Conservation (phyloP, 2,329 filamentous ascomycete genomes). For the Sporothrix mexicana region DNA sequence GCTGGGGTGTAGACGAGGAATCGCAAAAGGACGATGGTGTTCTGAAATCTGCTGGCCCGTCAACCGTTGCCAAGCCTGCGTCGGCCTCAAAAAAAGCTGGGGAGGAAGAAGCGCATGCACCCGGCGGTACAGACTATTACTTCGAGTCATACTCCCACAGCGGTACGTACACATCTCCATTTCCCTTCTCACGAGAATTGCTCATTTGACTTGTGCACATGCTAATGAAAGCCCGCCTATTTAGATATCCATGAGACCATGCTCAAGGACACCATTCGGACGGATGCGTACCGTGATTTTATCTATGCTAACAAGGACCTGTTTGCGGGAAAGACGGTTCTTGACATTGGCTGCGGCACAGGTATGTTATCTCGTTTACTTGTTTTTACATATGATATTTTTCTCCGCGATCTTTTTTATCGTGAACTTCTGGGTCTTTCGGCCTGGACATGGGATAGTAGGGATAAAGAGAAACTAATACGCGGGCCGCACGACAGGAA, state of each 20-base stretch:
- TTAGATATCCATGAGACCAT: slow-evolving; percentile 92
- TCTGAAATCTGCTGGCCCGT: neutral
- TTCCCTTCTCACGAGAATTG: neutral
- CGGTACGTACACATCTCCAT: slow-evolving; percentile 53
- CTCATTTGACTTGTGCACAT: neutral
- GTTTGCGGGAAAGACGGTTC: slow-evolving; percentile 82
- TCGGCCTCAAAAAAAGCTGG: slow-evolving; percentile 39
- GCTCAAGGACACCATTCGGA: slow-evolving; percentile 88
- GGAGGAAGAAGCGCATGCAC: slow-evolving; percentile 41
- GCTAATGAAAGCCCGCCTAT: neutral
- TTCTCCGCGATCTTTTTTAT: too few relatives aligned
- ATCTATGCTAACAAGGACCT: slow-evolving; percentile 90
- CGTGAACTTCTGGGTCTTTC: too few relatives aligned
- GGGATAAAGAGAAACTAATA: neutral
- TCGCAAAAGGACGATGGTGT: slow-evolving; percentile 40
- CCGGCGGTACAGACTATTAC: slow-evolving; percentile 54
- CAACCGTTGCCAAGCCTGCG: neutral
- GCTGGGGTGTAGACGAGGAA: slow-evolving; percentile 63
- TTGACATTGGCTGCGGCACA: slow-evolving; percentile 88
- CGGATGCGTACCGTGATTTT: slow-evolving; percentile 91
- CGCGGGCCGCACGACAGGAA: slow-evolving; percentile 52
- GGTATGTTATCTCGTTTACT: slow-evolving; percentile 46
- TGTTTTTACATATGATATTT: too few relatives aligned
- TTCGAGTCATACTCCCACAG: slow-evolving; percentile 67
- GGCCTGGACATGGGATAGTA: too few relatives aligned